Evolutionary conservation across 371 early-diverging fungal genomes (phyloP), one percentile per base, ranked within the genome.

Genomic region (Apophysomyces sp.): DNA sequence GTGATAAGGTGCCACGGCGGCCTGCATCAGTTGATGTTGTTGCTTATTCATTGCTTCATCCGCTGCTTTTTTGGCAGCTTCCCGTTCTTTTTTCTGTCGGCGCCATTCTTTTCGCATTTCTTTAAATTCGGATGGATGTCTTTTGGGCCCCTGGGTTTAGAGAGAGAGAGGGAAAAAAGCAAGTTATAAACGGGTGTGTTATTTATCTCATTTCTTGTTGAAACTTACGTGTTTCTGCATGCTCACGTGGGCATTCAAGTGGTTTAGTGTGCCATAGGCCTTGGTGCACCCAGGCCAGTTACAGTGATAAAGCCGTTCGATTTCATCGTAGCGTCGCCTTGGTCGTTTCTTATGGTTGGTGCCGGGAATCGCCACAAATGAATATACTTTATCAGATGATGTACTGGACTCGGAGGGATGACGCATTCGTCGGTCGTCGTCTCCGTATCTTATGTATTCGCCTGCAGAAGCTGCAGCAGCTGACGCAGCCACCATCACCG

Each of bases 161-260:
- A n/a, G n/a, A n/a, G n/a, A n/a, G n/a, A n/a, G n/a, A n/a, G n/a
- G n/a, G n/a, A n/a, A n/a, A n/a, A n/a, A n/a, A n/a, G n/a, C n/a
- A n/a, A n/a, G n/a, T n/a, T n/a, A n/a, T n/a, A n/a, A n/a, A n/a
- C n/a, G n/a, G n/a, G n/a, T n/a, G n/a, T n/a, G n/a, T n/a, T n/a
- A 24, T 60, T 3, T 26, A 28, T 32, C 18, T 5, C n/a, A 24
- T 21, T 60, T 27, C 18, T 21, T 41, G 11, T 26, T 15, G 54
- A n/a, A 21, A 57, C 73, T 76, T 76, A 79, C 90, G 61, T 90
- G 90, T 69, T 84, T 86, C 66, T 90, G 90, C 88, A 90, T 87
- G 62, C 72, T 77, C 21, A 90, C 86, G 70, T 90, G 90, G 1
- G 88, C 86, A 65, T 90, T 90, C 52, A 90, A 66, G 63, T 90